Conservation (phyloP, 2,329 filamentous ascomycete genomes). For the Colletotrichum higginsianum region DNA sequence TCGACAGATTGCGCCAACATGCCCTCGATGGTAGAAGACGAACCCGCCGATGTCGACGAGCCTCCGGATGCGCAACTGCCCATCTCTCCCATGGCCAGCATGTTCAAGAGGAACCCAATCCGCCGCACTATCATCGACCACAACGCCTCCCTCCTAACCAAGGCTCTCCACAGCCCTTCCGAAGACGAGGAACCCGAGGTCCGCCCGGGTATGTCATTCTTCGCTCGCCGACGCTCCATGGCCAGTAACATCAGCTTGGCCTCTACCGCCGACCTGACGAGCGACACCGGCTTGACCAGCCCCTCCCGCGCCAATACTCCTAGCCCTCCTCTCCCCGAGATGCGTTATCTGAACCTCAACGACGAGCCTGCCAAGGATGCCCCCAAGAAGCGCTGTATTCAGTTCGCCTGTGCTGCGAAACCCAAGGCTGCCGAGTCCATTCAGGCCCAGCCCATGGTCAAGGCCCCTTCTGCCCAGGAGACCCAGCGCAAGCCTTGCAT, state of each 20-base stretch:
- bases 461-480: constrained; percentile 54
- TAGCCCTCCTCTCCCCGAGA: constrained; percentile 83
- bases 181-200: constrained; percentile 66
- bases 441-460: constrained; percentile 50
- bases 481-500: constrained; percentile 73
- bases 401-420: constrained; percentile 87
- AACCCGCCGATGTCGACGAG: constrained; percentile 87
- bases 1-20: constrained; percentile 60
- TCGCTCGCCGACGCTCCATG: constrained; percentile 72
- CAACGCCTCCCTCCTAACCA: constrained; percentile 88
- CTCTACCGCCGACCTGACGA: constrained; percentile 93
- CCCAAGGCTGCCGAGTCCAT: constrained; percentile 47
- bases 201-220: constrained; percentile 54
- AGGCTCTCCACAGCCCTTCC: constrained; percentile 80
- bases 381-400: constrained; percentile 87
- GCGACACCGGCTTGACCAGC: constrained; percentile 91
- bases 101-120: constrained; percentile 64
- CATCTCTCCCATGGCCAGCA: constrained; percentile 50
- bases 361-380: constrained; percentile 43
- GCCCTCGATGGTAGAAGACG: constrained; percentile 66
- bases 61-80: constrained; percentile 76
- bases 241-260: constrained; percentile 85
- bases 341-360: constrained; percentile 61
- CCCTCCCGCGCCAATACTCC: constrained; percentile 90
- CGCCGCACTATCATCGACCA: constrained; percentile 64